Conservation (phyloP, 768 basidiomycete genomes). For the Amanita exitialis region DNA sequence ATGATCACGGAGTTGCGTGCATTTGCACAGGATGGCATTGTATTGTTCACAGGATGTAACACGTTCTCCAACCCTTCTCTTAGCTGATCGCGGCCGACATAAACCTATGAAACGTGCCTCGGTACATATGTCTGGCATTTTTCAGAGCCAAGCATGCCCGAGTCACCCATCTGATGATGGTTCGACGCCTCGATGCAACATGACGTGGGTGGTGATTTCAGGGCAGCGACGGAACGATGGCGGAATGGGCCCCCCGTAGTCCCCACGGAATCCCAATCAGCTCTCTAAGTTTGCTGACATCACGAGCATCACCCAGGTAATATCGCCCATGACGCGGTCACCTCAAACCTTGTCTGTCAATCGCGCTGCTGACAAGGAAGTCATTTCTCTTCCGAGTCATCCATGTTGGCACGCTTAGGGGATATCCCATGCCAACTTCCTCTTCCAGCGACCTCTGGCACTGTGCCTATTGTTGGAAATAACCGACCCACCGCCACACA, state of each 20-base stretch:
- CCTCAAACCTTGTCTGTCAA: neutral
- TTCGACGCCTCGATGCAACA: neutral
- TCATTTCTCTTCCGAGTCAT: neutral
- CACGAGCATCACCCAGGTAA: neutral
- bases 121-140: too few relatives aligned
- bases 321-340: neutral
- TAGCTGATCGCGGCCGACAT: neutral
- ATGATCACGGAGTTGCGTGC: neutral
- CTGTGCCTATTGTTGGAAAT: conserved; percentile 1
- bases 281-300: conserved; percentile 1
- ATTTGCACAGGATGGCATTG: neutral
- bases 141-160: too few relatives aligned
- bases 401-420: neutral
- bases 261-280: neutral
- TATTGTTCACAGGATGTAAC: neutral
- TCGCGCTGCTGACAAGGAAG: neutral
- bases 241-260: neutral
- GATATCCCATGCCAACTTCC: neutral
- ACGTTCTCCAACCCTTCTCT: neutral
- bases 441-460: neutral
- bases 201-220: neutral
- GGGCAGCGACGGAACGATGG: neutral
- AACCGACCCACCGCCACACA: neutral
- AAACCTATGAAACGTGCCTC: too few relatives aligned
- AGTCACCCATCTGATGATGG: too few relatives aligned